Conservation (phyloP, 768 basidiomycete genomes). For the Galerina sulciceps region DNA sequence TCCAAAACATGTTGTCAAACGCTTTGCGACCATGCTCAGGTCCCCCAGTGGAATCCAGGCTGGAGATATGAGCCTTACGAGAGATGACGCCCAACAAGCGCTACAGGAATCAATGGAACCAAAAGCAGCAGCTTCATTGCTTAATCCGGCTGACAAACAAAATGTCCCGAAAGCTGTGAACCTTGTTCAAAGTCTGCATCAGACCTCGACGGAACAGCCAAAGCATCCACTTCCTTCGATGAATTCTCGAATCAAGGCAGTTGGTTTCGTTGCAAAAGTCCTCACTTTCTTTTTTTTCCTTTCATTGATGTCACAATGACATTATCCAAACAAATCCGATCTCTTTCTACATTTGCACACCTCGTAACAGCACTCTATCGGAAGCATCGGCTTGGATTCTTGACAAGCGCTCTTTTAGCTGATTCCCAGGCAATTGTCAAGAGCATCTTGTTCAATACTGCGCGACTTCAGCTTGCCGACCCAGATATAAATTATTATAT, state of each 20-base stretch:
- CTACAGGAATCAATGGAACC: slow-evolving; percentile 12
- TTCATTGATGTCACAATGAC: slow-evolving; percentile 27
- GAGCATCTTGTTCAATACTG: slow-evolving; percentile 33
- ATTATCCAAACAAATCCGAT: slow-evolving; percentile 29
- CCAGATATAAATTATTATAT: slow-evolving; percentile 28
- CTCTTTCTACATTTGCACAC: slow-evolving; percentile 32
- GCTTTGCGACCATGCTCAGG: slow-evolving; percentile 28
- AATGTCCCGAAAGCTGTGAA: slow-evolving; percentile 29
- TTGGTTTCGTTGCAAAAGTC: slow-evolving; percentile 17
- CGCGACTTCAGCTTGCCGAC: slow-evolving; percentile 28
- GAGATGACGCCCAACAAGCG: slow-evolving; percentile 15
- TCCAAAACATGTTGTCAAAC: slow-evolving; percentile 34
- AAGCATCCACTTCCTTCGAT: slow-evolving; percentile 1
- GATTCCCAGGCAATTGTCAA: slow-evolving; percentile 41
- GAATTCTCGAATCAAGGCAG: slow-evolving; percentile 3
- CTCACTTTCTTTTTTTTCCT: slow-evolving; percentile 21
- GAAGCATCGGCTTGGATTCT: slow-evolving; percentile 15
- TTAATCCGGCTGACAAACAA: slow-evolving; percentile 36
- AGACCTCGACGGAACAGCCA: background rate
- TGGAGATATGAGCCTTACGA: slow-evolving; percentile 8
- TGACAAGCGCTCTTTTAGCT: slow-evolving; percentile 26
- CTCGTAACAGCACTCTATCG: slow-evolving; percentile 17
- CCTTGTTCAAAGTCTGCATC: slow-evolving; percentile 19
- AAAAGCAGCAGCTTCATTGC: slow-evolving; percentile 9
- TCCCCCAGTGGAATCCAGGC: slow-evolving; percentile 20